phyloP scores from a whole-genome alignment of 2,329 filamentous ascomycete genomes.

The Fusarium gaditjirri region DNA sequence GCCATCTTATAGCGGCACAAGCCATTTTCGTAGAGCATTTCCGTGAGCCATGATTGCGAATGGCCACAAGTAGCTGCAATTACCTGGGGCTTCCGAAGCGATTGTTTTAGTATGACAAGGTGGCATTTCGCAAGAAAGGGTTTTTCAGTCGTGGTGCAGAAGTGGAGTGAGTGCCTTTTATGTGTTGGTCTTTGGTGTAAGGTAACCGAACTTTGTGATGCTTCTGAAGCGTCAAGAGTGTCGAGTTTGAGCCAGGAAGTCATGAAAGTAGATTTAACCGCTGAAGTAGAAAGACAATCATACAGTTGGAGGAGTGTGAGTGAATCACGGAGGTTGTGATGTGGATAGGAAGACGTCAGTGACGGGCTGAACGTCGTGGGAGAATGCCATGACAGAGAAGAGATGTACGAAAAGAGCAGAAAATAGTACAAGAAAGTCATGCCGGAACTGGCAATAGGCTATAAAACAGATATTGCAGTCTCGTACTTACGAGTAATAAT shows the following conservation, averaged over 20 bases:
- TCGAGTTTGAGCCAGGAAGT: not conserved
- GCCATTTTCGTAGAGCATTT: not conserved
- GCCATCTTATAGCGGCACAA: not conserved
- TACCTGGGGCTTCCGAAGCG: not conserved
- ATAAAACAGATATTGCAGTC: not conserved
- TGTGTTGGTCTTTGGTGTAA: not conserved
- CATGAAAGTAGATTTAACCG: too few species aligned
- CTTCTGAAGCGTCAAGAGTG: not conserved
- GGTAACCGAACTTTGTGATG: not conserved
- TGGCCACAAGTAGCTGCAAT: not conserved
- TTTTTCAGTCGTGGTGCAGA: not conserved
- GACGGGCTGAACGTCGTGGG: not conserved
- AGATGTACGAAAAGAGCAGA: not conserved
- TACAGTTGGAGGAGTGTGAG: not conserved
- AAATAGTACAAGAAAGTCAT: not conserved
- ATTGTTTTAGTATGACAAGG: not conserved
- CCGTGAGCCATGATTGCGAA: not conserved
- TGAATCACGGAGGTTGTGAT: conserved; percentile 3
- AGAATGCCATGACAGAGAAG: not conserved
- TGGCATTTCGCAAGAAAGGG: not conserved
- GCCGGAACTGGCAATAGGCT: not conserved
- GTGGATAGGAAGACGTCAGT: not conserved
- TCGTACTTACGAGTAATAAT: not conserved
- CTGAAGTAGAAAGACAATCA: not conserved
- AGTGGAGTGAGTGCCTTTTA: not conserved